Base-by-base conservation (phyloP, 805 yeast species). In the Saccharomyces cerevisiae region DNA sequence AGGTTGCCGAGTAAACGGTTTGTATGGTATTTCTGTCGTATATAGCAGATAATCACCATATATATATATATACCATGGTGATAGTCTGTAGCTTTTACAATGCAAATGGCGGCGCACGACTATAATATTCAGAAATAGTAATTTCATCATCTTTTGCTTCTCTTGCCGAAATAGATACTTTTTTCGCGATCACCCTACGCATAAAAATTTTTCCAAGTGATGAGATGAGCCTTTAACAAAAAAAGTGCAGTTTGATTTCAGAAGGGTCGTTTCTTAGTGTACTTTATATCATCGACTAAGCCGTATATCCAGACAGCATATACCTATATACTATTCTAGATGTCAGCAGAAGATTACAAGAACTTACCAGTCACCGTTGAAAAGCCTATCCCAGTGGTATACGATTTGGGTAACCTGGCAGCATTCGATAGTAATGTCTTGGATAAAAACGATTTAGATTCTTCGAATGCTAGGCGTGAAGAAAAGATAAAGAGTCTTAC, bases 361-460 rank as follows among this genome's bases (percentile, higher is more conserved):
- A 59, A 59, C 28, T 59, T 68, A 66, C 88, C 95, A 13, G 91
- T 87, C 36, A 85, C 91, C 3, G 98, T 94, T 36, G 95, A 89
- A 50, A 91, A 91, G 70, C 86, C 86, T 29, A 89, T 94, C 57
- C 97, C 98, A 28, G 94, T 87, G 51, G 76, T 83, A 3, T 92
- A 80, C 67, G 99, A 94, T 70, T 74, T 92, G 58, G 99, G 99
- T 36, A 87, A 92, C 70, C 77, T 94, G 53, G 86, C 97, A 4
- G 88, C 87, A 2, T 91, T 89, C 67, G 98, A 92, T 71, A 77
- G 91, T 41, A 91, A 89, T 70, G 96, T 96, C 22, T 72, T 92
- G 59, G 95, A 88, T 60, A 75, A 77, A 46, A 74, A 75, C 14
- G 76, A 80, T 59, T 72, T 89, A 51, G 77, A 78, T 32, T 62